phyloP scores from a whole-genome alignment of 208 protist genomes.

The Chromosphaera perkinsii region DNA sequence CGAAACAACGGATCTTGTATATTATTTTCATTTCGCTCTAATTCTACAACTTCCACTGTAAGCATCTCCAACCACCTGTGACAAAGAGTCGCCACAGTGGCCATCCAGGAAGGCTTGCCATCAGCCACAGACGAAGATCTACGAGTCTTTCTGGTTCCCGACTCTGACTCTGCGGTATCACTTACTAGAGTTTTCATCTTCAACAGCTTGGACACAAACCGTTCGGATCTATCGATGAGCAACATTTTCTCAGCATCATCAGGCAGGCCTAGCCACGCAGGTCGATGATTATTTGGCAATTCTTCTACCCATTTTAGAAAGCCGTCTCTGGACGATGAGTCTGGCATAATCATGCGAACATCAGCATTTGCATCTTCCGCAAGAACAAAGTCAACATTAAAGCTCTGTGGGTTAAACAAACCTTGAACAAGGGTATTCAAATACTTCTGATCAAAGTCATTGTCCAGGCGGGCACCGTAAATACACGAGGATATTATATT shows the following conservation, averaged over 20 bases:
- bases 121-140: neutral
- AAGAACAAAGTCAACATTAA: slow-evolving; percentile 57
- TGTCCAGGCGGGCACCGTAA: slow-evolving; percentile 93
- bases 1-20: slow-evolving; percentile 71
- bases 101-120: slow-evolving; percentile 20
- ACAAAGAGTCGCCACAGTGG: neutral
- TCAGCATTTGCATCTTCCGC: neutral
- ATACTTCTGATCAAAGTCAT: slow-evolving; percentile 89
- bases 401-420: slow-evolving; percentile 66
- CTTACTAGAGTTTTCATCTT: neutral
- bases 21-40: slow-evolving; percentile 22
- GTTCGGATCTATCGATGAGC: slow-evolving; percentile 6
- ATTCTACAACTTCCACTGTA: slow-evolving; percentile 1
- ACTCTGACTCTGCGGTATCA: slow-evolving; percentile 49
- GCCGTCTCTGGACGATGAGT: slow-evolving; percentile 55
- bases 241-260: slow-evolving; percentile 73
- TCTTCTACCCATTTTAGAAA: slow-evolving; percentile 75
- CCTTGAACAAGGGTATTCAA: slow-evolving; percentile 77
- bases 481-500: slow-evolving; percentile 79
- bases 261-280: slow-evolving; percentile 85
- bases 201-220: neutral
- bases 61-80: neutral
- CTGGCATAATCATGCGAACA: slow-evolving; percentile 31
- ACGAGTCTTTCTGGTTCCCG: neutral
- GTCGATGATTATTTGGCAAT: slow-evolving; percentile 71